A percentile compares a stretch with the other conserved stretches of the same genome.
Conservation (phyloP, 2,329 filamentous ascomycete genomes). For the Emmonsia crescens region DNA sequence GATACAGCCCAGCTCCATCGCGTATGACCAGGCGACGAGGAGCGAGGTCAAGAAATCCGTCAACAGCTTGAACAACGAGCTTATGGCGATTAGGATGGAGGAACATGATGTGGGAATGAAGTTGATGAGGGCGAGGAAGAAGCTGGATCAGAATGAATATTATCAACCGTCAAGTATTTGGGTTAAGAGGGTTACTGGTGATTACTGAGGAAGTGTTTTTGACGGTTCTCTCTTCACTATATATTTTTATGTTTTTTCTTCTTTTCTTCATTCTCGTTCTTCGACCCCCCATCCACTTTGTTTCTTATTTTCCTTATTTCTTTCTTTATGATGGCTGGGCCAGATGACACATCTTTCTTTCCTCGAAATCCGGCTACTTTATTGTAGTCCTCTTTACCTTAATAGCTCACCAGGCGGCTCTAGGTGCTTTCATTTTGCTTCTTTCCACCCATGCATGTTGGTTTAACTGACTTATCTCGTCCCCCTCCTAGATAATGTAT, state of each 20-base stretch:
- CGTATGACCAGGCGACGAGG: constrained; percentile 52
- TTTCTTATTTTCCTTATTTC: neutral
- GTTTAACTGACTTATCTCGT: neutral
- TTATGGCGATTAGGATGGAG: constrained; percentile 62
- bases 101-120: constrained; percentile 70
- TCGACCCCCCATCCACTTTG: neutral
- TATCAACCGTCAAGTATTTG: constrained; percentile 53
- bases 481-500: neutral
- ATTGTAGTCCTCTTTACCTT: neutral
- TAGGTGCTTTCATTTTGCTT: neutral
- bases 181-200: constrained; percentile 62
- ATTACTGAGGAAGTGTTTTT: constrained; percentile 24
- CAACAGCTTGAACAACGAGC: constrained; percentile 52
- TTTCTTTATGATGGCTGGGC: neutral
- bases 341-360: neutral
- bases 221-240: neutral
- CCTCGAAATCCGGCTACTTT: neutral
- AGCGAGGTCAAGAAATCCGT: constrained; percentile 53
- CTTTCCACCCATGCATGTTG: neutral
- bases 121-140: constrained; percentile 63
- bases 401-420: neutral
- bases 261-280: neutral
- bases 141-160: constrained; percentile 49
- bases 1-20: constrained; percentile 58
- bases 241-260: neutral